A percentile compares a stretch with the other conserved stretches of the same genome.
Evolutionary conservation across 345 rosid species (phyloP).

Genomic region (Noccaea bulbosa): DNA sequence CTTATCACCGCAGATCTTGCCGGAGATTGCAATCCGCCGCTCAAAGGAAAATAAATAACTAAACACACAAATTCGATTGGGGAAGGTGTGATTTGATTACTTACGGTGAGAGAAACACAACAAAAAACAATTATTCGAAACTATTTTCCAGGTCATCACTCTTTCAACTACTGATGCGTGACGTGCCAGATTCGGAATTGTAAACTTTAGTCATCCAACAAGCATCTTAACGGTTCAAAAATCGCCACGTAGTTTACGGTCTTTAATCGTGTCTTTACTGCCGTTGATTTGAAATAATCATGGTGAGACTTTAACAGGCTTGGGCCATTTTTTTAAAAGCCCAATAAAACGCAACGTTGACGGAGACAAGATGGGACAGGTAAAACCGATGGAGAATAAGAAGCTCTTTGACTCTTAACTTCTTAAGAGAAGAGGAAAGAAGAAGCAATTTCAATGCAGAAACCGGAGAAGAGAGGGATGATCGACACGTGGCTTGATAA

Average conservation of each 20-base stretch:
- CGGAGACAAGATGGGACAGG: neutral
- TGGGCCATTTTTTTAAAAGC: slow-evolving; percentile 33
- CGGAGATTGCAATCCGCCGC: slow-evolving; percentile 28
- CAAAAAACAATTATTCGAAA: neutral
- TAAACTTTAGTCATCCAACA: neutral
- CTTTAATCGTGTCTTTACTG: neutral
- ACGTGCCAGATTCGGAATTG: slow-evolving; percentile 5
- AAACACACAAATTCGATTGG: slow-evolving; percentile 1
- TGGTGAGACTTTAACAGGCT: neutral
- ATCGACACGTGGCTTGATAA: slow-evolving; percentile 72
- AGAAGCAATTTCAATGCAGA: slow-evolving; percentile 40
- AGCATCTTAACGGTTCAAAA: slow-evolving; percentile 11
- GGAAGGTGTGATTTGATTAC: neutral
- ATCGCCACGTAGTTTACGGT: neutral
- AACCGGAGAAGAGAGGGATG: slow-evolving; percentile 41
- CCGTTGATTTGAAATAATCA: slow-evolving; percentile 26
- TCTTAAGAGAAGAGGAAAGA: neutral
- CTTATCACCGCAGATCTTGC: slow-evolving; percentile 15
- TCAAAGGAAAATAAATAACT: slow-evolving; percentile 6
- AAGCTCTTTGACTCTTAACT: neutral
- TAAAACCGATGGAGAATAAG: neutral
- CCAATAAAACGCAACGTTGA: slow-evolving; percentile 29
- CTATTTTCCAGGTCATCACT: slow-evolving; percentile 35
- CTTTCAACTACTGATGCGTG: slow-evolving; percentile 8
- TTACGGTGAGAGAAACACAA: neutral